Percentiles rank a stretch among this genome's conserved stretches.
These are phyloP conservation scores for Trematosphaeria pertusa DNA, from an alignment of 2,329 filamentous ascomycete species.

Conservation along the genomic window DNA sequence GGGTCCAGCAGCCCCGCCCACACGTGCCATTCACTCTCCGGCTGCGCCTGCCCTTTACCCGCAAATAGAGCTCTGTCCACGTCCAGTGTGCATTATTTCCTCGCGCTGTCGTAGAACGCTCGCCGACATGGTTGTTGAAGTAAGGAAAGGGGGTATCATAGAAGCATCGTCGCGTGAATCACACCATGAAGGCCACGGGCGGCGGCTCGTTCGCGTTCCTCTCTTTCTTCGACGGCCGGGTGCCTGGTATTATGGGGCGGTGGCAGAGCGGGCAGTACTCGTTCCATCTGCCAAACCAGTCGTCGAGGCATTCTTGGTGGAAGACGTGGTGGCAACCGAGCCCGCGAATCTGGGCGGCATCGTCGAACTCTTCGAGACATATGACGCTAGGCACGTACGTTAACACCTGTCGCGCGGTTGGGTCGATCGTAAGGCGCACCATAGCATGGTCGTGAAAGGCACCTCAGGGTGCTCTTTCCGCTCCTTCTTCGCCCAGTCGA, in stretches of 20 bases:
- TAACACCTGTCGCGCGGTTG: constrained; percentile 5
- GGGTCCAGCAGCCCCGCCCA: background rate
- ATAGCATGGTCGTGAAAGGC: constrained; percentile 29
- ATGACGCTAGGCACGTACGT: constrained; percentile 36
- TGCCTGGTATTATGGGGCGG: constrained; percentile 41
- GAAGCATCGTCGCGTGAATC: constrained; percentile 14
- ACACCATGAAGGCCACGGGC: constrained; percentile 35
- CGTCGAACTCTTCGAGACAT: constrained; percentile 44
- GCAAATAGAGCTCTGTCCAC: no score
- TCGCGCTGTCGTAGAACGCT: no score
- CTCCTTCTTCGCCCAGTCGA: constrained; percentile 40
- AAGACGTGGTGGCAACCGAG: constrained; percentile 47
- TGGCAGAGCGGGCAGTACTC: constrained; percentile 50
- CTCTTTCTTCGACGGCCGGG: constrained; percentile 9
- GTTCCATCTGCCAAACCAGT: constrained; percentile 47
- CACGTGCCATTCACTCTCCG: background rate
- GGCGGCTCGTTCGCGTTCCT: constrained; percentile 16
- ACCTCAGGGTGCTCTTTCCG: constrained; percentile 26
- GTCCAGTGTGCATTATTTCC: no score
- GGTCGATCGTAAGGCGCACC: constrained; percentile 20
- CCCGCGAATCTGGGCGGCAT: constrained; percentile 42
- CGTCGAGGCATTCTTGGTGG: constrained; percentile 46
- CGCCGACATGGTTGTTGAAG: no score
- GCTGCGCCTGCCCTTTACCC: no score
- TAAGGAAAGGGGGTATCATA: no score